Evolutionary conservation across 2,329 filamentous ascomycete genomes (phyloP), one percentile per base, ranked within the genome.

Genomic region (Sporothrix pallida): DNA sequence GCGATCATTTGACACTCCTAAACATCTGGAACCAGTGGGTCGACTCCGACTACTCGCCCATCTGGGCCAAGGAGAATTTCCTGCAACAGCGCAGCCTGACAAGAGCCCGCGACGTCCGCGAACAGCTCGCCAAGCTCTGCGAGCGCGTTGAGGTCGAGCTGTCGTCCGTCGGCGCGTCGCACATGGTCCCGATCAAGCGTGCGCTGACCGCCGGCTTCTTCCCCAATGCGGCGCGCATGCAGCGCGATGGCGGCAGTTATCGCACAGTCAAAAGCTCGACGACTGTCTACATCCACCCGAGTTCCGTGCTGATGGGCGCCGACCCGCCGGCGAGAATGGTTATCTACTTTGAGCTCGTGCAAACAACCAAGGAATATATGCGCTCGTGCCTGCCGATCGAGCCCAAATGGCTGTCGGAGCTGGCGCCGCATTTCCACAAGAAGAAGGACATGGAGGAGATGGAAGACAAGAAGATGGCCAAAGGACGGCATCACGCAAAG

Each of bases 11-110:
- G 5, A 94, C 93, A 0, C 88, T 97, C 1, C 89, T 98, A 67
- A 97, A 97, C 79, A 92, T 99, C 78, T 99, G 92, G 90, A 95
- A 96, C 78, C 93, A 97, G 81, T 99, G 94, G 92, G 93, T 95
- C 1, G 95, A 98, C 80, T 91, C 90, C 68, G 95, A 97, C 82
- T 99, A 94, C 83, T 93, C 90, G 70, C 91, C 90, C 71, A 89
- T 97, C 63, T 99, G 95, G 95, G 86, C 93, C 0, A 91, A 91
- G 68, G 95, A 98, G 83, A 98, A 98, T 81, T 99, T 97, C 81
- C 81, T 99, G 10, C 95, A 98, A 80, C 94, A 97, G 81, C 90
- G 95, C 17, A 93, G 91, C n/a, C 86, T 99, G 2, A 96, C 92
- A 0, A 90, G 96, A 0, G 95, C 94, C 0, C 90, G 95, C 44